A percentile compares a stretch with the other conserved stretches of the same genome.
phyloP scores from a whole-genome alignment of 768 basidiomycete genomes.

The Dioszegia crocea region DNA sequence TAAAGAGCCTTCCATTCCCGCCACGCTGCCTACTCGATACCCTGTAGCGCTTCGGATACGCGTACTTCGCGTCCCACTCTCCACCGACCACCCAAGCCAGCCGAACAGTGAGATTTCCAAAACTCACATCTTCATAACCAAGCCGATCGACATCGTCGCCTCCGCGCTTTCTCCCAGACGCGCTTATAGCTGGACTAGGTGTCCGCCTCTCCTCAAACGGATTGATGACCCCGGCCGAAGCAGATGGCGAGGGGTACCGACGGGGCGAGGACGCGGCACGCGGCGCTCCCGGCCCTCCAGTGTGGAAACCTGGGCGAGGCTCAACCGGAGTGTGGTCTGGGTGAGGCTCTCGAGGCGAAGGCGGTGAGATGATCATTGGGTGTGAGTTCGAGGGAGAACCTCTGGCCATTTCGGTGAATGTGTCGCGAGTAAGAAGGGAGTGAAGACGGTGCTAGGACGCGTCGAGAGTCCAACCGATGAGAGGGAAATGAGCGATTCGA shows the following conservation, averaged over 20 bases:
- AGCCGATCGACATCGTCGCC: slow-evolving; percentile 4
- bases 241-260: not conserved
- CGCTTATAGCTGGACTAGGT: not conserved
- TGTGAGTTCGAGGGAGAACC: not conserved
- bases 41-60: no score
- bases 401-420: not conserved
- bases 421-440: not conserved
- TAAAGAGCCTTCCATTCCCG: not conserved
- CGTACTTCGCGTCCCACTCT: no score
- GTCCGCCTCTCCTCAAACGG: slow-evolving; percentile 4
- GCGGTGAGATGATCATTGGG: slow-evolving; percentile 6
- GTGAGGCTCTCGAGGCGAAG: not conserved
- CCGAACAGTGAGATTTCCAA: no score
- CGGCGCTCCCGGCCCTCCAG: not conserved
- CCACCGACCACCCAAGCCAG: not conserved
- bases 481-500: not conserved
- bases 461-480: not conserved
- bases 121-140: slow-evolving; percentile 8
- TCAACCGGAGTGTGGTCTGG: slow-evolving; percentile 3
- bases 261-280: not conserved
- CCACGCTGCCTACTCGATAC: no score
- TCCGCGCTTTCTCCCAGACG: not conserved
- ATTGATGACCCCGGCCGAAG: not conserved
- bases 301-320: not conserved
- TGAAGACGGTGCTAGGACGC: not conserved